Evolutionary conservation across 306 rosid genomes (phyloP).

Genomic region (Malus sylvestris): DNA sequence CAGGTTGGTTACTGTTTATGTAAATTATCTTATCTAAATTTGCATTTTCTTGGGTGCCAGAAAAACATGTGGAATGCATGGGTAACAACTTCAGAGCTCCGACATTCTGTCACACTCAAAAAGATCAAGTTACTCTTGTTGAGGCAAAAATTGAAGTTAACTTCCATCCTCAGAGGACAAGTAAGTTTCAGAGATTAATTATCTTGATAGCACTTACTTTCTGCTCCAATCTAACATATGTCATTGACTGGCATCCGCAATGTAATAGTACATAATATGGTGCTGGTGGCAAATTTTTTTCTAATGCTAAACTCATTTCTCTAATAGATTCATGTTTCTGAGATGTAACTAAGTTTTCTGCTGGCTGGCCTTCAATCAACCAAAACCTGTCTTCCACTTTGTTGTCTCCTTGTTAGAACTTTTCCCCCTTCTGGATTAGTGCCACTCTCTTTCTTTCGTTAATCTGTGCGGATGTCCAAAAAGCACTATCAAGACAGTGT

Average conservation of each 20-base stretch:
- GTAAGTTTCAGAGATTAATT: slow-evolving; percentile 48
- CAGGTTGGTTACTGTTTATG: slow-evolving; percentile 10
- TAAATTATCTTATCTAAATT: slow-evolving; percentile 24
- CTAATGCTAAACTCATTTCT: neutral
- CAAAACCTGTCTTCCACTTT: neutral
- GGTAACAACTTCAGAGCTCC: slow-evolving; percentile 92
- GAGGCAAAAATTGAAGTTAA: slow-evolving; percentile 89
- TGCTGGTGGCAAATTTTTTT: neutral
- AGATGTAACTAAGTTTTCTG: neutral
- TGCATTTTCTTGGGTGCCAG: slow-evolving; percentile 42
- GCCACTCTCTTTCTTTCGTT: neutral
- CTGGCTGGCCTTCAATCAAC: neutral
- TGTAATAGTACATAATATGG: neutral
- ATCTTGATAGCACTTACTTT: slow-evolving; percentile 15
- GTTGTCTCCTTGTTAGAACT: neutral
- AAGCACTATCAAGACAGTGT: neutral
- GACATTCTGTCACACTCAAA: slow-evolving; percentile 93
- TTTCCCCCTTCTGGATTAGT: neutral
- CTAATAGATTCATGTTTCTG: neutral
- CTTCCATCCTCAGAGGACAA: slow-evolving; percentile 88
- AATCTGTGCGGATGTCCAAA: neutral
- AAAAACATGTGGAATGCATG: slow-evolving; percentile 94
- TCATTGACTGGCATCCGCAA: neutral
- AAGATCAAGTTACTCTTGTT: slow-evolving; percentile 85
- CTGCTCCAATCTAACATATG: neutral